Percentiles rank a stretch among this genome's conserved stretches.
These are phyloP conservation scores for Thuidium tamariscinum DNA, from an alignment of 225 moss, liverwort and hornwort species.

Conservation along the genomic window DNA sequence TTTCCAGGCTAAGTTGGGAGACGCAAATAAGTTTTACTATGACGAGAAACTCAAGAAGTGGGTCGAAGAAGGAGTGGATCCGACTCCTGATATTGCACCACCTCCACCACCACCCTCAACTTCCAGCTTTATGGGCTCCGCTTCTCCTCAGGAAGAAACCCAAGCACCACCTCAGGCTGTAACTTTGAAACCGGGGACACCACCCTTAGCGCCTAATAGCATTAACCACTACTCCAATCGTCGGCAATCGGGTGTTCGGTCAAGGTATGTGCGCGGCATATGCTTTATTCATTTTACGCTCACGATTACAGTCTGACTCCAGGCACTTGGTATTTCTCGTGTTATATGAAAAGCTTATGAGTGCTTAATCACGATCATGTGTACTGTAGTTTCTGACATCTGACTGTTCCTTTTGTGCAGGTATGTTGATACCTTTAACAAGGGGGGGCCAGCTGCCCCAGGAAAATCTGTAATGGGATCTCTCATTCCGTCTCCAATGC, in stretches of 20 bases:
- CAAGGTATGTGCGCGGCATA: conserved; percentile 38
- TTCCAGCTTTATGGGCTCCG: conserved; percentile 30
- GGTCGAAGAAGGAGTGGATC: conserved; percentile 92
- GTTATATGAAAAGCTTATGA: not conserved
- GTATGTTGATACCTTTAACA: conserved; percentile 98
- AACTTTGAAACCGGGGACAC: conserved; percentile 61
- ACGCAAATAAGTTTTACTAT: conserved; percentile 77
- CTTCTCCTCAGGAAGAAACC: conserved; percentile 25
- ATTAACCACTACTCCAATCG: conserved; percentile 73
- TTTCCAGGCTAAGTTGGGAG: conserved; percentile 80
- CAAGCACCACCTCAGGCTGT: conserved; percentile 25
- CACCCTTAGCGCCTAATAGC: conserved; percentile 78
- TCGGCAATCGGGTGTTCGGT: conserved; percentile 65
- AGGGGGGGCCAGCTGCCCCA: conserved; percentile 44
- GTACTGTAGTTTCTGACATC: not conserved
- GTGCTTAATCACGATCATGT: not conserved
- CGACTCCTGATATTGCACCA: conserved; percentile 49
- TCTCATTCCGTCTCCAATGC: conserved; percentile 49
- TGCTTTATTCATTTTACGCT: not conserved
- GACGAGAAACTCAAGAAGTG: conserved; percentile 91
- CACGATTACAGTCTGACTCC: not conserved
- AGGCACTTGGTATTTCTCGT: not conserved
- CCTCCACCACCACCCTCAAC: conserved; percentile 73
- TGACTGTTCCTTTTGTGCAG: conserved; percentile 13
- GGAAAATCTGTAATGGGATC: conserved; percentile 52